Evolutionary conservation across 768 basidiomycete genomes (phyloP).

Genomic region (Boletus tomentosulus): DNA sequence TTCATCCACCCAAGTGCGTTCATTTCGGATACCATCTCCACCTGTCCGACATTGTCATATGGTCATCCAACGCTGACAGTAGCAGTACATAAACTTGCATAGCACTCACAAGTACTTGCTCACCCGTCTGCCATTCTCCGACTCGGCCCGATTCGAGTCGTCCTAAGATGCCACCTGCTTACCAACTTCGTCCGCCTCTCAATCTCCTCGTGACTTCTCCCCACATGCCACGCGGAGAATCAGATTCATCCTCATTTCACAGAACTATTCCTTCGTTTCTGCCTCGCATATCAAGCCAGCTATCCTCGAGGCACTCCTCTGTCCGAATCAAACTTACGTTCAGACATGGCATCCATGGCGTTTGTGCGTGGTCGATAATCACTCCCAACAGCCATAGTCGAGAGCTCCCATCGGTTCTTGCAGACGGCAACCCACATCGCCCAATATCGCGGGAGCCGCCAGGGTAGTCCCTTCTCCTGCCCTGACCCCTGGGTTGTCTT

Average conservation of each 20-base stretch:
- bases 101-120: not conserved
- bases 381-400: not conserved
- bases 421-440: not conserved
- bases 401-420: not conserved
- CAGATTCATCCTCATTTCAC: constrained; percentile 22
- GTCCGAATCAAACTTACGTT: constrained; percentile 16
- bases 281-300: constrained; percentile 26
- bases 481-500: constrained; percentile 17
- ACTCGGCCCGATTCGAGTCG: constrained; percentile 2
- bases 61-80: constrained; percentile 2
- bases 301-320: constrained; percentile 6
- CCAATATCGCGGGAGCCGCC: not conserved
- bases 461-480: constrained; percentile 2
- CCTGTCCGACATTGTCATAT: not conserved
- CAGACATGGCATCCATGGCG: constrained; percentile 13
- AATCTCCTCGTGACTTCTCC: constrained; percentile 20
- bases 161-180: constrained; percentile 7
- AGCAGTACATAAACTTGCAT: constrained; percentile 5
- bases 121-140: constrained; percentile 7
- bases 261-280: constrained; percentile 17
- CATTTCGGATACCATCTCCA: constrained; percentile 3
- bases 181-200: constrained; percentile 13
- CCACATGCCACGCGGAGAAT: constrained; percentile 28
- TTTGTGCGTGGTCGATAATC: constrained; percentile 23
- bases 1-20: constrained; percentile 3